Conservation (phyloP, 2,329 filamentous ascomycete genomes). For the Ilyonectria robusta region DNA sequence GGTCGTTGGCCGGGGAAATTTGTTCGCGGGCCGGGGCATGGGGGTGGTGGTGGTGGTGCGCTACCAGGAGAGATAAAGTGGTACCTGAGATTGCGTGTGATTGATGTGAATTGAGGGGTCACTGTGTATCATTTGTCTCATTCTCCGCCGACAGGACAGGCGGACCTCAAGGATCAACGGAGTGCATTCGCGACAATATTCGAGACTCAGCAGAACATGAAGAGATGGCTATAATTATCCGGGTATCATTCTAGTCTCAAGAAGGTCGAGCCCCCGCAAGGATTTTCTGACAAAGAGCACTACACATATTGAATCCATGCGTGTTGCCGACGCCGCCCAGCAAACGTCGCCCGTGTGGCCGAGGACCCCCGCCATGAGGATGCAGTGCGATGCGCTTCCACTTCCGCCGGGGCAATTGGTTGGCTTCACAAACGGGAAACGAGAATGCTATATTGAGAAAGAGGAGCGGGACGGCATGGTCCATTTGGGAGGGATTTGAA, state of each 20-base stretch:
- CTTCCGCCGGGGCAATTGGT: not conserved
- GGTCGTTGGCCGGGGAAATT: conserved; percentile 17
- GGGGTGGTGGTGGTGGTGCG: not conserved
- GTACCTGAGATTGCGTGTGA: not conserved
- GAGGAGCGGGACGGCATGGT: not conserved
- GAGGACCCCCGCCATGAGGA: not conserved
- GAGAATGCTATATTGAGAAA: conserved; percentile 18
- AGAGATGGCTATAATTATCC: too few species aligned
- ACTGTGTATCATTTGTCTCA: not conserved
- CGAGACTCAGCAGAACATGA: not conserved
- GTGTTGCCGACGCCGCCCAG: not conserved
- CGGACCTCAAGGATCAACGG: not conserved
- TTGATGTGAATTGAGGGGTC: not conserved
- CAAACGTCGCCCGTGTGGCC: not conserved
- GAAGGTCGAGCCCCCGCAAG: too few species aligned
- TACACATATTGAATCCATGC: not conserved
- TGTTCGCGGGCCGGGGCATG: conserved; percentile 17
- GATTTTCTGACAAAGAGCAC: too few species aligned
- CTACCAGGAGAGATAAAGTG: conserved; percentile 2
- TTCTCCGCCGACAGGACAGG: not conserved
- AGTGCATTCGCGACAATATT: not conserved
- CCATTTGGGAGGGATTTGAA: not conserved
- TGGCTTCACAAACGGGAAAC: conserved; percentile 2
- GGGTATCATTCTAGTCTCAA: too few species aligned
- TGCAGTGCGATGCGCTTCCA: not conserved